Evolutionary conservation across 768 basidiomycete species (phyloP).

Genomic region (Tricholoma saponaceum): DNA sequence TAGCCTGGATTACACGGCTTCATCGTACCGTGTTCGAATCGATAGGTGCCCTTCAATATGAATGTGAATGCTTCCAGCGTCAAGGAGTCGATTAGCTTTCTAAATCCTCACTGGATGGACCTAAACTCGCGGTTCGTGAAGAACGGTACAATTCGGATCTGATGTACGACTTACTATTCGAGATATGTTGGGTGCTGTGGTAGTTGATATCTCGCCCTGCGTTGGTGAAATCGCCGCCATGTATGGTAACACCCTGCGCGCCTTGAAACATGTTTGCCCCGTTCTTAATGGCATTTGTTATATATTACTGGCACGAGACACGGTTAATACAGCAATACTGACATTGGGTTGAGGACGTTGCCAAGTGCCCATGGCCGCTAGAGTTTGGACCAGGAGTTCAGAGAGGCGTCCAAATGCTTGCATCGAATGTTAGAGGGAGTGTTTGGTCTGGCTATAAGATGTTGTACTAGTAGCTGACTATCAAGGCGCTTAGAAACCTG

Average conservation of each 20-base stretch:
- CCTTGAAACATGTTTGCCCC: background rate
- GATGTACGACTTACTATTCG: background rate
- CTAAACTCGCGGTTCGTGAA: too few species aligned
- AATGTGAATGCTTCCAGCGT: too few species aligned
- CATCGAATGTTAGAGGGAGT: background rate
- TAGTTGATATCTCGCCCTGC: background rate
- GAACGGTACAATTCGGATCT: background rate
- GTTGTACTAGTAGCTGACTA: too few species aligned
- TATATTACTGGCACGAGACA: too few species aligned
- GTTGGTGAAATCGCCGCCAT: background rate
- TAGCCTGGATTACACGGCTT: too few species aligned
- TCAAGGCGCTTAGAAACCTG: too few species aligned
- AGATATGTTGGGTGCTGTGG: background rate
- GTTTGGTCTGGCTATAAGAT: too few species aligned
- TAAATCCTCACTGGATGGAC: too few species aligned
- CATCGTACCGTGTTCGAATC: too few species aligned
- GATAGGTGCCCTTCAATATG: too few species aligned
- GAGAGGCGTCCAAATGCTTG: background rate
- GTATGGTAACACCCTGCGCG: background rate
- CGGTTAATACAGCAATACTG: background rate
- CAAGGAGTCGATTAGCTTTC: too few species aligned
- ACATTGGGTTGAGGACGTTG: background rate
- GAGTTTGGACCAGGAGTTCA: background rate
- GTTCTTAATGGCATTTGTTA: too few species aligned
- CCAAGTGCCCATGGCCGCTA: background rate